Base-by-base conservation (phyloP, 2,329 filamentous ascomycete species). In the Penicillium concentricum region DNA sequence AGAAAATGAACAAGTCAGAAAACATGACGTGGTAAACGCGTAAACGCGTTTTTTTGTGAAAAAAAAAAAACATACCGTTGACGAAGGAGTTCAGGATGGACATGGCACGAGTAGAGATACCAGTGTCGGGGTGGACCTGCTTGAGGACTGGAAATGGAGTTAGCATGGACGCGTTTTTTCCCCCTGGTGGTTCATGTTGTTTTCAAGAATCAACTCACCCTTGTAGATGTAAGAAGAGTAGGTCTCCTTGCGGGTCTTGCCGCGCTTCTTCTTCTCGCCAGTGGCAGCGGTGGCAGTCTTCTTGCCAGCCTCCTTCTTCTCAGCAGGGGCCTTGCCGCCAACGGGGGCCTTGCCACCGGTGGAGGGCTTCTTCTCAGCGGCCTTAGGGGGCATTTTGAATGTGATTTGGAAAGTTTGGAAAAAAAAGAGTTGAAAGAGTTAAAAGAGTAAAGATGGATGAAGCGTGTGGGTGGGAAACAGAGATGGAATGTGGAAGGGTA, bases 221-320 rank as follows among this genome's bases (percentile, higher is more conserved):
- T 97, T 99, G 90, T 97, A 99, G 82, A 99, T 99, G 87, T 99
- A 99, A 55, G 91, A 95, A 70, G 90, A 95, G 85, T 99, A 99
- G n/a, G 94, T 99, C 86, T 99, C 94, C 90, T 97, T 97, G 82
- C 94, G 89, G 69, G 92, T 91, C 92, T 99, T 99, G 84, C 92
- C 96, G 76, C 94, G 91, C 92, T 97, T 99, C 91, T 99, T 99
- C 92, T 97, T 97, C 72, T 97, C 94, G 66, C 94, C 94, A 76
- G 91, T 87, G 61, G 92, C 87, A 60, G 93, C 91, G 69, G 85
- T 81, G 48, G 77, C 72, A 52, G 94, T 97, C 90, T 97, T 99
- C 91, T 99, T 99, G 84, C 93, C 94, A 66, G 93, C 94, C 82
- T 97, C 93, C 89, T 97, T 97, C 90, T 97, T 97, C 87, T 97